Percentiles rank a stretch among this genome's conserved stretches.
Conservation (phyloP, 2,329 filamentous ascomycete species). For the Trichophaea hybrida region DNA sequence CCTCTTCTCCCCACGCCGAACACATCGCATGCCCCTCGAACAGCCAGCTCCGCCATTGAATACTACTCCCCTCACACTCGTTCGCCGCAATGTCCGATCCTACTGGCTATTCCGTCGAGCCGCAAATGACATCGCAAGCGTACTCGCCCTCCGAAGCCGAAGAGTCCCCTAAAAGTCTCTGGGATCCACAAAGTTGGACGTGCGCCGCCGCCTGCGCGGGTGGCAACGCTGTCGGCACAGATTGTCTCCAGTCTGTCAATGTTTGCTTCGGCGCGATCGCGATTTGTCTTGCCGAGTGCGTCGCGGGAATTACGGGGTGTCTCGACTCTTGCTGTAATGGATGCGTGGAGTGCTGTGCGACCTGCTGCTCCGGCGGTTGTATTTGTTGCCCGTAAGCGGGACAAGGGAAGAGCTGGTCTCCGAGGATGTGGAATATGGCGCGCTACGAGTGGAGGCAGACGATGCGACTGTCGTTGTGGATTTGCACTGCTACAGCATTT, state of each 20-base stretch:
- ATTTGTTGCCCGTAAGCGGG: neutral
- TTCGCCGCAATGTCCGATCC: neutral
- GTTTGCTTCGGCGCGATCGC: slow-evolving; percentile 4
- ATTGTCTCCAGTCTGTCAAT: slow-evolving; percentile 10
- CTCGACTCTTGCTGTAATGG: slow-evolving; percentile 3
- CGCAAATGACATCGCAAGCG: too few species aligned
- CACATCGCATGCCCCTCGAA: neutral
- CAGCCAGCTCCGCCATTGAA: neutral
- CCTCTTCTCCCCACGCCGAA: neutral
- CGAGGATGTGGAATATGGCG: too few species aligned
- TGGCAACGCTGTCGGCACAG: neutral
- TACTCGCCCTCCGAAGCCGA: too few species aligned
- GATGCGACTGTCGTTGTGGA: too few species aligned
- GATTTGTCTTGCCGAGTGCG: slow-evolving; percentile 7
- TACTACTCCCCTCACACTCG: neutral
- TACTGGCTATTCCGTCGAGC: too few species aligned
- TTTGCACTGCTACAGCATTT: too few species aligned
- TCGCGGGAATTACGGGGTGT: slow-evolving; percentile 4
- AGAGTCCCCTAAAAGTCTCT: neutral
- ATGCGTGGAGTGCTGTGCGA: slow-evolving; percentile 4
- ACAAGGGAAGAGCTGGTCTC: neutral
- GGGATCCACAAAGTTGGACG: neutral
- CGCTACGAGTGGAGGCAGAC: too few species aligned
- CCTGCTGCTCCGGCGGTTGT: slow-evolving; percentile 3
- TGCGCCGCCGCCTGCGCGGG: neutral